Evolutionary conservation across 176 grass and related monocot species (phyloP).

Genomic region (Musa beccarii): DNA sequence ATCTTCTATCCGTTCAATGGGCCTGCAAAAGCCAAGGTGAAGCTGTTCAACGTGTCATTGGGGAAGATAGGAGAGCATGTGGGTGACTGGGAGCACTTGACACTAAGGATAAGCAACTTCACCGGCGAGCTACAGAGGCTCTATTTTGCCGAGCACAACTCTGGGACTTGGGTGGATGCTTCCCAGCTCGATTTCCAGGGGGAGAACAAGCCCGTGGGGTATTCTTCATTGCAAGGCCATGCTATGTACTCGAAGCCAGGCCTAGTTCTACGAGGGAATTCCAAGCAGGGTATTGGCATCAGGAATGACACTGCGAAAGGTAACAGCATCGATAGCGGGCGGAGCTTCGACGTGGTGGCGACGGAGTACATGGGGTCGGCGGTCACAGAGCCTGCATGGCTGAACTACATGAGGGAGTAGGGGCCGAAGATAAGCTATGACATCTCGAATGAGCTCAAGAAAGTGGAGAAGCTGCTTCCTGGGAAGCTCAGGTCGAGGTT

Average conservation of each 20-base stretch:
- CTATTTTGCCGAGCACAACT: conserved; percentile 59
- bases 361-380: conserved; percentile 42
- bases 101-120: conserved; percentile 75
- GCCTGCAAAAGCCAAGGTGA: conserved; percentile 50
- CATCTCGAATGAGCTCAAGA: conserved; percentile 48
- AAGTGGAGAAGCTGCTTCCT: conserved; percentile 42
- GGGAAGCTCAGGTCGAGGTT: conserved; percentile 28
- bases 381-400: conserved; percentile 44
- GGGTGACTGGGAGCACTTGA: conserved; percentile 89
- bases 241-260: conserved; percentile 48
- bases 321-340: conserved; percentile 35
- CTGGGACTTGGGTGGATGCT: conserved; percentile 49
- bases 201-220: conserved; percentile 35
- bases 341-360: conserved; percentile 45
- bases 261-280: conserved; percentile 43
- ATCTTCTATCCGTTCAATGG: conserved; percentile 84
- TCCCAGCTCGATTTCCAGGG: conserved; percentile 46
- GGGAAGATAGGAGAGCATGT: conserved; percentile 67
- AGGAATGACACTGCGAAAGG: conserved; percentile 65
- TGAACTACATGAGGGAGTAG: conserved; percentile 56
- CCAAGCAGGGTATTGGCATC: conserved; percentile 48
- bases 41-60: conserved; percentile 22
- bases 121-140: conserved; percentile 40
- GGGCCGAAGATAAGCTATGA: conserved; percentile 71
- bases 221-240: conserved; percentile 57